Conservation (phyloP, 2,329 filamentous ascomycete species). For the Alternaria infectoria region DNA sequence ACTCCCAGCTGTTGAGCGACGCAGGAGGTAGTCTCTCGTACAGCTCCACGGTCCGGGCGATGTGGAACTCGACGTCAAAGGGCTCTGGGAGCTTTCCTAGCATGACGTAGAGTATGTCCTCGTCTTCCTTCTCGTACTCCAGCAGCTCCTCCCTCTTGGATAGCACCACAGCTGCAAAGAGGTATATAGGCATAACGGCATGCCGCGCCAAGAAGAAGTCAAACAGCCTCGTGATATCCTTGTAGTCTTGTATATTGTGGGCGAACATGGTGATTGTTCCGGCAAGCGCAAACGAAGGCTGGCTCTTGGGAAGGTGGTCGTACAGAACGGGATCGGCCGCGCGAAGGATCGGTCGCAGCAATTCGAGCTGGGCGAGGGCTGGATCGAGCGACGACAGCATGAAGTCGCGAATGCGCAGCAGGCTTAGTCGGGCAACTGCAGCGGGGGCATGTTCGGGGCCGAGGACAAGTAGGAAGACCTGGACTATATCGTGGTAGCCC, state of each 20-base stretch:
- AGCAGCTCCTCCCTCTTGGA: conserved; percentile 84
- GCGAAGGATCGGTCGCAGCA: conserved; percentile 82
- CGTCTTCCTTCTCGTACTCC: conserved; percentile 73
- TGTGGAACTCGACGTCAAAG: conserved; percentile 79
- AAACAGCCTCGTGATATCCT: conserved; percentile 87
- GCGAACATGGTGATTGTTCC: conserved; percentile 95
- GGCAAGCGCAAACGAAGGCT: conserved; percentile 92
- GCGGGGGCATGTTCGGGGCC: conserved; percentile 65
- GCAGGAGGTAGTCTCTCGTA: conserved; percentile 74
- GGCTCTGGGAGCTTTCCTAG: conserved; percentile 85
- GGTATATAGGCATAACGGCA: conserved; percentile 87
- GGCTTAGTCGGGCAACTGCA: conserved; percentile 79
- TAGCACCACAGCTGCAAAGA: conserved; percentile 80
- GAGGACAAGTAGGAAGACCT: conserved; percentile 89
- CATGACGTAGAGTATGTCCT: conserved; percentile 89
- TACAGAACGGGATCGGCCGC: conserved; percentile 74
- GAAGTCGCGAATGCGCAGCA: conserved; percentile 92
- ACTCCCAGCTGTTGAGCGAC: conserved; percentile 66
- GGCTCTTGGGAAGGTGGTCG: conserved; percentile 74
- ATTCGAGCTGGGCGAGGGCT: conserved; percentile 80
- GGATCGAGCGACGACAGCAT: conserved; percentile 90
- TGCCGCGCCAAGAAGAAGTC: conserved; percentile 88
- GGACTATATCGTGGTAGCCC: conserved; percentile 97
- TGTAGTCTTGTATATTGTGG: conserved; percentile 90
- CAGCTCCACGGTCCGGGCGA: conserved; percentile 69